These are phyloP conservation scores for Coemansia umbellata DNA, from an alignment of 192 early-diverging fungal genomes.

Conservation along the genomic window DNA sequence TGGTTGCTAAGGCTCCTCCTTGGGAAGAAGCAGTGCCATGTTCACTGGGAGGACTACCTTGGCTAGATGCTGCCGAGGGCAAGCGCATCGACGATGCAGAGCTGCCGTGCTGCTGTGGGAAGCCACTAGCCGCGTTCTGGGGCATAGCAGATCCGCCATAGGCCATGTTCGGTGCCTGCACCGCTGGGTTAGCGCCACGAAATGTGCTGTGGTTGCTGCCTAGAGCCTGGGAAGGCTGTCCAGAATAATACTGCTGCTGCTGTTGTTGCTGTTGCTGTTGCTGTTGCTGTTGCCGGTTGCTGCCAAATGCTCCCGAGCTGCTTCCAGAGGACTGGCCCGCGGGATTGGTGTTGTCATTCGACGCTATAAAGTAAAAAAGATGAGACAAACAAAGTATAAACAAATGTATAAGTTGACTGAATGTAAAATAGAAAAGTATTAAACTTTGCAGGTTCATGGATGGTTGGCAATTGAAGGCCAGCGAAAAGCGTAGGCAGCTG, in stretches of 20 bases:
- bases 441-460: too few relatives aligned
- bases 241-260: slow-evolving; percentile 16
- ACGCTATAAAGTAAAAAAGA: slow-evolving; percentile 5
- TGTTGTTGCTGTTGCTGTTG: slow-evolving; percentile 9
- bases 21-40: slow-evolving; percentile 7
- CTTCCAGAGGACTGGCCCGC: slow-evolving; percentile 5
- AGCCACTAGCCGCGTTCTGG: slow-evolving; percentile 1
- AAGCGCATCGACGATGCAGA: slow-evolving; percentile 23
- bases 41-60: slow-evolving; percentile 1
- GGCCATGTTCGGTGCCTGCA: slow-evolving; percentile 16
- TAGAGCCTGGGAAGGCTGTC: slow-evolving; percentile 8
- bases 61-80: neutral
- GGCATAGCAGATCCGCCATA: slow-evolving; percentile 11
- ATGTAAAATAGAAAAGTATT: too few relatives aligned
- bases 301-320: slow-evolving; percentile 13
- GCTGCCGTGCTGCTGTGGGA: slow-evolving; percentile 15
- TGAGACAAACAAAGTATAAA: neutral
- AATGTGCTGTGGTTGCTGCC: slow-evolving; percentile 7
- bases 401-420: too few relatives aligned
- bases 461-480: too few relatives aligned
- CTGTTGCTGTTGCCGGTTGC: slow-evolving; percentile 27
- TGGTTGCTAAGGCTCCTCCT: slow-evolving; percentile 21
- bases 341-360: slow-evolving; percentile 15
- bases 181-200: slow-evolving; percentile 9
- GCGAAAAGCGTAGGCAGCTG: too few relatives aligned